Percentiles rank a stretch among this genome's conserved stretches.
Conservation (phyloP, 768 basidiomycete genomes). For the Podaxis sp. region DNA sequence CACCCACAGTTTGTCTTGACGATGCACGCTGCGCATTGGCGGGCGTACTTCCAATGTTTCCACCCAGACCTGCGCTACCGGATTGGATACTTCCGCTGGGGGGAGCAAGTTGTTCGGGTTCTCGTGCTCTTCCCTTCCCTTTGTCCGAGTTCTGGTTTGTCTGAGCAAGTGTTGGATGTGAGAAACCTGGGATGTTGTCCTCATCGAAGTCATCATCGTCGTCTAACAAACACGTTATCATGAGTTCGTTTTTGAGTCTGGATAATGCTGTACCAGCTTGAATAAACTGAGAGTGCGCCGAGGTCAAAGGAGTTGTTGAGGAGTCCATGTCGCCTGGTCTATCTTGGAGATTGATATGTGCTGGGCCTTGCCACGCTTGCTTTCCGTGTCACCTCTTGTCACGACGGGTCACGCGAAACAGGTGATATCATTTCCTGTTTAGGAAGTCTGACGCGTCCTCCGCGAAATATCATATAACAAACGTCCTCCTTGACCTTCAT, state of each 20-base stretch:
- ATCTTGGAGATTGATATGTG: neutral
- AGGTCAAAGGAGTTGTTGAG: slow-evolving; percentile 46
- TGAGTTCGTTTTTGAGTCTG: neutral
- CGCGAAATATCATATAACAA: slow-evolving; percentile 3
- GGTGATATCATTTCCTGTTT: slow-evolving; percentile 29
- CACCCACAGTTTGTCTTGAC: slow-evolving; percentile 70
- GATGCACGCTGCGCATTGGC: slow-evolving; percentile 32
- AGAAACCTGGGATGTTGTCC: slow-evolving; percentile 75
- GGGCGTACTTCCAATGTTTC: slow-evolving; percentile 62
- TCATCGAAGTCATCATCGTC: slow-evolving; percentile 85
- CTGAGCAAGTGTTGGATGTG: slow-evolving; percentile 51
- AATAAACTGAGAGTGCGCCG: slow-evolving; percentile 69
- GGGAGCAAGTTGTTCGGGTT: slow-evolving; percentile 47
- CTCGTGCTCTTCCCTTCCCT: slow-evolving; percentile 65
- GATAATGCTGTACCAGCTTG: slow-evolving; percentile 52
- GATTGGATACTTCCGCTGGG: slow-evolving; percentile 30
- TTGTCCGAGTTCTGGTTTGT: slow-evolving; percentile 48
- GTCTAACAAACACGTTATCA: slow-evolving; percentile 28
- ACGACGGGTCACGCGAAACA: slow-evolving; percentile 20
- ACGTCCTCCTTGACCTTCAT: slow-evolving; percentile 9
- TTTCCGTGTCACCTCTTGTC: slow-evolving; percentile 23
- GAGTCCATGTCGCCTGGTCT: slow-evolving; percentile 30
- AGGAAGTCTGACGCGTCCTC: slow-evolving; percentile 50
- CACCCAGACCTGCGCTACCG: slow-evolving; percentile 41
- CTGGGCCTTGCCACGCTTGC: slow-evolving; percentile 1